Evolutionary conservation across 2,329 filamentous ascomycete genomes (phyloP).

Genomic region (Zopfia rhizophila): DNA sequence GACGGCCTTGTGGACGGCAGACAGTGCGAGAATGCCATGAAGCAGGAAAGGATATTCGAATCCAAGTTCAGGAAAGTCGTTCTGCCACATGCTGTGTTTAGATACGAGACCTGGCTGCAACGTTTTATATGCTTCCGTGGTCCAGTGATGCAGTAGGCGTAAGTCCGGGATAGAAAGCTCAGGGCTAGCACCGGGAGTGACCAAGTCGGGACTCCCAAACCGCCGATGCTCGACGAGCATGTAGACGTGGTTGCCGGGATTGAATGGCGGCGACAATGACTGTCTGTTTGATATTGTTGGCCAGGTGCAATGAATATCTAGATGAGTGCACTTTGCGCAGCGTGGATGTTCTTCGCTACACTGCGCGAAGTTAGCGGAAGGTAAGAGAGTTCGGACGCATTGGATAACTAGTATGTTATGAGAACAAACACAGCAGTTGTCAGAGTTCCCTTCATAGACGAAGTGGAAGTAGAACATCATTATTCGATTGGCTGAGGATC

Average conservation of each 20-base stretch:
- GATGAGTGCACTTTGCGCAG: constrained; percentile 42
- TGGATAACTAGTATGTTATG: no score
- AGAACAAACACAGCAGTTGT: no score
- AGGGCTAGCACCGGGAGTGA: constrained; percentile 9
- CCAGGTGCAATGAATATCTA: constrained; percentile 44
- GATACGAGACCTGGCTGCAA: constrained; percentile 28
- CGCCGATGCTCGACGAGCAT: constrained; percentile 14
- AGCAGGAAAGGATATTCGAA: constrained; percentile 43
- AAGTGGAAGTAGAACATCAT: no score
- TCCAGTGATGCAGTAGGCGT: constrained; percentile 43
- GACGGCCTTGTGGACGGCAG: constrained; percentile 40
- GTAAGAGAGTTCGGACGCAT: no score
- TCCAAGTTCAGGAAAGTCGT: constrained; percentile 33
- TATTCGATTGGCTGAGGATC: no score
- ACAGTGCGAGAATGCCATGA: constrained; percentile 41
- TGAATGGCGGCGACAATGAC: constrained; percentile 27
- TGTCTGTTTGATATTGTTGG: constrained; percentile 30
- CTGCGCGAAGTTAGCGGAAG: no score
- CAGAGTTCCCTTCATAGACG: no score
- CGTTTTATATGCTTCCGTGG: constrained; percentile 30
- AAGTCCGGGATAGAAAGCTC: constrained; percentile 39
- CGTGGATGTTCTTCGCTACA: constrained; percentile 44
- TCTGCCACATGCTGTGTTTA: constrained; percentile 28
- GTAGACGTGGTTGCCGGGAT: constrained; percentile 22
- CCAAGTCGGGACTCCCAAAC: constrained; percentile 18